These are phyloP conservation scores for Quaeritorhiza haematococci DNA, from an alignment of 371 early-diverging fungal genomes.

Conservation along the genomic window DNA sequence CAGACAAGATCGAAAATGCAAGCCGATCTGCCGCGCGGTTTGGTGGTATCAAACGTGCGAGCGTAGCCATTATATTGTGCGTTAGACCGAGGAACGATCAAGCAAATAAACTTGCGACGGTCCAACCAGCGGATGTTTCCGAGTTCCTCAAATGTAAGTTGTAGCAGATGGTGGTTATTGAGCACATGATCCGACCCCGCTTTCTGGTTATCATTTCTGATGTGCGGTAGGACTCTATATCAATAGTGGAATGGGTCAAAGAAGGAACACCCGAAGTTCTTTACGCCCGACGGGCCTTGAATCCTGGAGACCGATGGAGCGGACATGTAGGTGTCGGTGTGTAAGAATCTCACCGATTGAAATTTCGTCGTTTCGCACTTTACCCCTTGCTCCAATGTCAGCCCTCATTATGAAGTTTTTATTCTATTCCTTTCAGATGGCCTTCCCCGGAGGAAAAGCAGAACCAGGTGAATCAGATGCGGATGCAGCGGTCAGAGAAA, in stretches of 20 bases:
- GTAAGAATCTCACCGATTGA: background rate
- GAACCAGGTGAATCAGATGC: conserved; percentile 55
- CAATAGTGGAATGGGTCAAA: conserved; percentile 10
- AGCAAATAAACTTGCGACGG: background rate
- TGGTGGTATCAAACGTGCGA: conserved; percentile 5
- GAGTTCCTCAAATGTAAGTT: conserved; percentile 6
- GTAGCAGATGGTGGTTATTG: background rate
- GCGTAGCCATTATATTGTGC: conserved; percentile 14
- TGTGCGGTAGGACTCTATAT: no score
- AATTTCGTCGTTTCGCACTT: background rate
- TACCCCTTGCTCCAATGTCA: background rate
- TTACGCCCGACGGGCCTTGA: conserved; percentile 59
- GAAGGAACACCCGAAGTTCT: conserved; percentile 50
- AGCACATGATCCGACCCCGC: background rate
- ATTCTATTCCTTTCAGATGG: conserved; percentile 38
- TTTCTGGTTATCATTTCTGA: no score
- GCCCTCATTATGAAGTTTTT: no score
- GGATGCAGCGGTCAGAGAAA: conserved; percentile 62
- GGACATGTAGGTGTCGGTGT: conserved; percentile 50
- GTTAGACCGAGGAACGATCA: conserved; percentile 1
- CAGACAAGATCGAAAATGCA: no score
- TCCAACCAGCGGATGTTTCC: background rate
- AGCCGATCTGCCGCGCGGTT: no score
- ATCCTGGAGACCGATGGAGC: conserved; percentile 65
- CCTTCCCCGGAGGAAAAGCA: conserved; percentile 68